Percentiles rank a stretch among this genome's conserved stretches.
phyloP scores from a whole-genome alignment of 176 grass and related monocot species.

The Raddia distichophylla region DNA sequence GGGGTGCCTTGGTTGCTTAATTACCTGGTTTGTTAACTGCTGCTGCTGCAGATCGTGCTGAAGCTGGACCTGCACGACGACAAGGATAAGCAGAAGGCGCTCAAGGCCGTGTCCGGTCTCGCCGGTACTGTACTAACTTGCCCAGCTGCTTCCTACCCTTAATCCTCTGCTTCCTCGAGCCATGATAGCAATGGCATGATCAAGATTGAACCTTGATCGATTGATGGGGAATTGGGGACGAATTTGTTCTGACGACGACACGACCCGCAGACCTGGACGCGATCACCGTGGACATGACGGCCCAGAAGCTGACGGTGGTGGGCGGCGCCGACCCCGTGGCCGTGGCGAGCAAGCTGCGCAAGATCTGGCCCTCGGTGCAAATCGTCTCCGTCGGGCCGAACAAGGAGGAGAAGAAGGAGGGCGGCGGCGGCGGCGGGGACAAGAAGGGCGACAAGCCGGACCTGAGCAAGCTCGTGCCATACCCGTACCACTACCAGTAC shows the following conservation, averaged over 20 bases:
- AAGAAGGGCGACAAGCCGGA: constrained; percentile 33
- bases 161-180: not conserved
- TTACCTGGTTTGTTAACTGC: not conserved
- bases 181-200: not conserved
- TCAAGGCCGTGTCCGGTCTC: constrained; percentile 66
- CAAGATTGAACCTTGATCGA: not conserved
- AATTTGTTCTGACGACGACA: not conserved
- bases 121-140: constrained; percentile 33
- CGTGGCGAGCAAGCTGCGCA: constrained; percentile 56
- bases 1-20: not conserved
- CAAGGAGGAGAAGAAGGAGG: constrained; percentile 69
- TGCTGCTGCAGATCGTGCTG: constrained; percentile 62
- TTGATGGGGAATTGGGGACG: not conserved
- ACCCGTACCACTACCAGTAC: constrained; percentile 15
- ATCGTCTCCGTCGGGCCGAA: constrained; percentile 63
- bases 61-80: constrained; percentile 82
- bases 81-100: constrained; percentile 76
- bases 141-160: no score
- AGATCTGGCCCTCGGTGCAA: constrained; percentile 13
- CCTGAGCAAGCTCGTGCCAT: constrained; percentile 17
- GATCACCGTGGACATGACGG: constrained; percentile 73
- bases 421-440: not conserved
- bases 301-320: constrained; percentile 64
- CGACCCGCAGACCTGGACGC: constrained; percentile 57
- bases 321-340: constrained; percentile 65